These are phyloP conservation scores for Gossypium stocksii DNA, from an alignment of 345 rosid species.

Conservation along the genomic window DNA sequence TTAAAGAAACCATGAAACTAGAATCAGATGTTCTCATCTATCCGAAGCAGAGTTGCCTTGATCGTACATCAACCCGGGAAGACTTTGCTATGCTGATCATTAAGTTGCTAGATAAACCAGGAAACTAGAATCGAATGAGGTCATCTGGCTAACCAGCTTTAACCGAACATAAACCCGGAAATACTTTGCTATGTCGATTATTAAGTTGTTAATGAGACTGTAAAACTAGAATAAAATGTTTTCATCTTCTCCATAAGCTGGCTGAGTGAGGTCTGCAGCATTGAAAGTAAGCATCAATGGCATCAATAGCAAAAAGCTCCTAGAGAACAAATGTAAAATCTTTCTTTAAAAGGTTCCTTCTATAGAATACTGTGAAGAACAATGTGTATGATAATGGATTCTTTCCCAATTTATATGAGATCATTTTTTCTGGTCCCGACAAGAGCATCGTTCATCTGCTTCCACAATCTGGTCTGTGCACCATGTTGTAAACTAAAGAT, in stretches of 20 bases:
- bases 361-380: background rate
- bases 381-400: background rate
- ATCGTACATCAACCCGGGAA: background rate
- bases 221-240: too few species aligned
- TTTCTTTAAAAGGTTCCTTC: background rate
- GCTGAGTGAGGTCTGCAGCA: background rate
- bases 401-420: background rate
- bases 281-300: background rate
- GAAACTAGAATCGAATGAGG: background rate
- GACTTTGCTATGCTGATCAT: background rate
- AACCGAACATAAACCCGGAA: too few species aligned
- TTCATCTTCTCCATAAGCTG: background rate
- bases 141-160: background rate
- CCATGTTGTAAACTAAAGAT: background rate
- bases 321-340: background rate
- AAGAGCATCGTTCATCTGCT: background rate
- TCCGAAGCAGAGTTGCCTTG: background rate
- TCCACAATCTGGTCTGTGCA: background rate
- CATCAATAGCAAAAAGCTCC: background rate
- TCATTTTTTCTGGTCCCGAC: background rate
- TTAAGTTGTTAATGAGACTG: too few species aligned
- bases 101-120: background rate
- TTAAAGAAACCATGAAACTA: background rate
- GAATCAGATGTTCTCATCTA: background rate
- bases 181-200: too few species aligned